These are phyloP conservation scores for Durotheca rogersii DNA, from an alignment of 495 filamentous ascomycete genomes.

Conservation along the genomic window DNA sequence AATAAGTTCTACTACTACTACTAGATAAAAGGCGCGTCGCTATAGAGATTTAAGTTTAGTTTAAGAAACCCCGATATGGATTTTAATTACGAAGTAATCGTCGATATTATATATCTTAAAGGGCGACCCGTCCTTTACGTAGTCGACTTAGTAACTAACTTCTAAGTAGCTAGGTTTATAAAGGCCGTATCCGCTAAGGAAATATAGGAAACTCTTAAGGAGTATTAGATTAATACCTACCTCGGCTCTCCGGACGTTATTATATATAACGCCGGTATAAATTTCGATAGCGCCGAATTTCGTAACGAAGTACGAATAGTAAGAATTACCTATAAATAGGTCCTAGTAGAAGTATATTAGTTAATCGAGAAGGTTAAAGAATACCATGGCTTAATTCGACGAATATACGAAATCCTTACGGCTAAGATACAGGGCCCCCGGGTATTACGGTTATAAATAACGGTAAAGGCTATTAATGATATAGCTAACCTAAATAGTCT, in stretches of 20 bases:
- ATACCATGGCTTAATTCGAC: too few relatives aligned
- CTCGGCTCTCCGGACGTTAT: constrained; percentile 27
- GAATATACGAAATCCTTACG: constrained; percentile 27
- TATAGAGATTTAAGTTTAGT: too few relatives aligned
- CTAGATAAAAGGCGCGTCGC: too few relatives aligned
- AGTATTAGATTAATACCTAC: constrained; percentile 35
- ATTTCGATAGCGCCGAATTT: constrained; percentile 33
- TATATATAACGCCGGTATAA: constrained; percentile 25
- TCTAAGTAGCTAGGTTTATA: constrained; percentile 19
- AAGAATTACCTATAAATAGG: constrained; percentile 2
- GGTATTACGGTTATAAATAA: constrained; percentile 24
- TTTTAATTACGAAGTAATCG: constrained; percentile 24
- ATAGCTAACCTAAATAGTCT: too few relatives aligned
- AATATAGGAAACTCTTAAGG: constrained; percentile 22
- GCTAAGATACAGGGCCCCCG: constrained; percentile 9
- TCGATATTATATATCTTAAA: constrained; percentile 24
- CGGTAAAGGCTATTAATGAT: constrained; percentile 31
- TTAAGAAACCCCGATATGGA: constrained; percentile 16
- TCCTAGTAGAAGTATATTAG: constrained; percentile 28
- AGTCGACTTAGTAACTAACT: constrained; percentile 5
- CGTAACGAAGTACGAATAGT: constrained; percentile 8
- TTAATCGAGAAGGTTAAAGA: constrained; percentile 28
- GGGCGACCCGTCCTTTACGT: constrained; percentile 11
- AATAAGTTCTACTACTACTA: too few relatives aligned
- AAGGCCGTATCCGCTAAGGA: constrained; percentile 15